Evolutionary conservation across 176 grass and related monocot species (phyloP).

Genomic region (sorghum (Sorghum bicolor)): Sorghum_bicolor_NCBIv3 NC_012871.2:62093001-62093500

Average conservation of each 20-base stretch:
- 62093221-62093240: not conserved
- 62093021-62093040: too few species aligned
- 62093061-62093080: too few species aligned
- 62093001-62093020: too few species aligned
- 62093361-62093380: not conserved
- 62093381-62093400: not conserved
- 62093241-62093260: not conserved
- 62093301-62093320: conserved; percentile 25
- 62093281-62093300: conserved; percentile 13
- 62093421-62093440: not conserved
- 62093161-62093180: not conserved
- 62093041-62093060: too few species aligned
- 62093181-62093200: not conserved
- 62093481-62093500: not conserved
- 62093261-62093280: conserved; percentile 10
- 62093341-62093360: conserved; percentile 6
- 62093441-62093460: not conserved
- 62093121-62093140: not conserved
- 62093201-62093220: not conserved
- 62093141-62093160: not conserved
- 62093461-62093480: conserved; percentile 29
- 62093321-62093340: conserved; percentile 23
- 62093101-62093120: too few species aligned
- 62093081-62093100: too few species aligned
- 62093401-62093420: conserved; percentile 20